Evolutionary conservation across 1,284 basidiomycete genomes (phyloP).

Genomic region (Cryptococcus neoformans): DNA sequence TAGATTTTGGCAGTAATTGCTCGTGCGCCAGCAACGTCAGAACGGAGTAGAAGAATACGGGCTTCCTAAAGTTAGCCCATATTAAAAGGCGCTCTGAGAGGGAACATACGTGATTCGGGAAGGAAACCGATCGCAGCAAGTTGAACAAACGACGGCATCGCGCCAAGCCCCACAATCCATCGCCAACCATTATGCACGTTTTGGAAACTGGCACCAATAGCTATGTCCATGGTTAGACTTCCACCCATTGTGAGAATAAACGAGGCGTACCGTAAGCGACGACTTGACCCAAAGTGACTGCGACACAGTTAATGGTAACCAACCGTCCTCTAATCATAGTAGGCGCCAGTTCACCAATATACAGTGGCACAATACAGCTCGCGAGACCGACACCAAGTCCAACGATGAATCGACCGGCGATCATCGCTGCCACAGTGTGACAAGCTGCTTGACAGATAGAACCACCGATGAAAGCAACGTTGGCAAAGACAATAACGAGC

Average conservation of each 20-base stretch:
- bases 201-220: slow-evolving; percentile 68
- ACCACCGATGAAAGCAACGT: slow-evolving; percentile 71
- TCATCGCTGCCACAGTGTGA: slow-evolving; percentile 68
- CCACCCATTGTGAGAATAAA: background rate
- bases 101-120: slow-evolving; percentile 64
- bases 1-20: slow-evolving; percentile 64
- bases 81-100: background rate
- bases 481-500: slow-evolving; percentile 65
- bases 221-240: slow-evolving; percentile 13
- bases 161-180: slow-evolving; percentile 77
- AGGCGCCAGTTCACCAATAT: slow-evolving; percentile 79
- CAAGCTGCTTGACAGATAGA: slow-evolving; percentile 60
- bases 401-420: slow-evolving; percentile 70
- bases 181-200: slow-evolving; percentile 66
- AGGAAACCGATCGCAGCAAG: slow-evolving; percentile 61
- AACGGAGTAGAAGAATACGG: slow-evolving; percentile 64
- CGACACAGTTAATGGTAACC: slow-evolving; percentile 56
- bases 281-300: slow-evolving; percentile 61
- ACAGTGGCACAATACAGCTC: slow-evolving; percentile 74
- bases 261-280: slow-evolving; percentile 60
- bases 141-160: slow-evolving; percentile 65
- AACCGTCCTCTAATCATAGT: slow-evolving; percentile 70
- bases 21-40: slow-evolving; percentile 55
- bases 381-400: slow-evolving; percentile 57
- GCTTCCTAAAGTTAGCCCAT: slow-evolving; percentile 50